Evolutionary conservation across 192 early-diverging fungal genomes (phyloP).

Genomic region (Martensiomyces pterosporus): DNA sequence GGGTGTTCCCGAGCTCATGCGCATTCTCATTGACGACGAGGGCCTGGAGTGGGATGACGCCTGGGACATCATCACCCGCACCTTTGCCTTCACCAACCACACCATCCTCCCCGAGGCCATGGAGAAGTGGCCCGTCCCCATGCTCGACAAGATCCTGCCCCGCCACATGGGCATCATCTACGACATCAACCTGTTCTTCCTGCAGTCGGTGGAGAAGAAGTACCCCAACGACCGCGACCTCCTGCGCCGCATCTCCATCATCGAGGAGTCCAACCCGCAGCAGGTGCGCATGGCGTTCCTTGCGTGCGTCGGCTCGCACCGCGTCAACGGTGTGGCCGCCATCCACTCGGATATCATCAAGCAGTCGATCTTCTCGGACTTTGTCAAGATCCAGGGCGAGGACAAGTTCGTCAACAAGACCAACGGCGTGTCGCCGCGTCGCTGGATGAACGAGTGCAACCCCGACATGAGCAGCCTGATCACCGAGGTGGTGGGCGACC

Average conservation of each 20-base stretch:
- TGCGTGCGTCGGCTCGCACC: slow-evolving; percentile 91
- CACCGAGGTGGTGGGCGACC: slow-evolving; percentile 68
- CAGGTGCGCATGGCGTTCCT: slow-evolving; percentile 96
- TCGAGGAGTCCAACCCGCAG: slow-evolving; percentile 90
- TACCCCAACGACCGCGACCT: slow-evolving; percentile 85
- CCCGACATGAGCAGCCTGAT: slow-evolving; percentile 81
- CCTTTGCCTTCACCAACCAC: slow-evolving; percentile 98
- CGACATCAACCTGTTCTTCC: slow-evolving; percentile 98
- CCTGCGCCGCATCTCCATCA: slow-evolving; percentile 85
- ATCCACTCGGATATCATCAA: slow-evolving; percentile 81
- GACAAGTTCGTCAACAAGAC: slow-evolving; percentile 96
- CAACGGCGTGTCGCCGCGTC: slow-evolving; percentile 95
- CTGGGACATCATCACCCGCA: slow-evolving; percentile 84
- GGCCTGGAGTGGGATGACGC: slow-evolving; percentile 90
- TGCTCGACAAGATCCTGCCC: slow-evolving; percentile 88
- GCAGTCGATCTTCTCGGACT: slow-evolving; percentile 83
- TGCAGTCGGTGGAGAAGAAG: slow-evolving; percentile 86
- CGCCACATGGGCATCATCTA: slow-evolving; percentile 99
- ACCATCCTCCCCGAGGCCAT: slow-evolving; percentile 98
- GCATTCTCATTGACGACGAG: slow-evolving; percentile 91
- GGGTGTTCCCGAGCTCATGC: slow-evolving; percentile 88
- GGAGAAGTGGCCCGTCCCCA: slow-evolving; percentile 96
- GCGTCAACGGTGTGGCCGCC: slow-evolving; percentile 94
- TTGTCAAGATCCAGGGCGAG: slow-evolving; percentile 80
- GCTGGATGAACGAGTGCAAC: slow-evolving; percentile 97